These are phyloP conservation scores for Catenaria anguillulae DNA, from an alignment of 371 early-diverging fungal genomes.

Conservation along the genomic window DNA sequence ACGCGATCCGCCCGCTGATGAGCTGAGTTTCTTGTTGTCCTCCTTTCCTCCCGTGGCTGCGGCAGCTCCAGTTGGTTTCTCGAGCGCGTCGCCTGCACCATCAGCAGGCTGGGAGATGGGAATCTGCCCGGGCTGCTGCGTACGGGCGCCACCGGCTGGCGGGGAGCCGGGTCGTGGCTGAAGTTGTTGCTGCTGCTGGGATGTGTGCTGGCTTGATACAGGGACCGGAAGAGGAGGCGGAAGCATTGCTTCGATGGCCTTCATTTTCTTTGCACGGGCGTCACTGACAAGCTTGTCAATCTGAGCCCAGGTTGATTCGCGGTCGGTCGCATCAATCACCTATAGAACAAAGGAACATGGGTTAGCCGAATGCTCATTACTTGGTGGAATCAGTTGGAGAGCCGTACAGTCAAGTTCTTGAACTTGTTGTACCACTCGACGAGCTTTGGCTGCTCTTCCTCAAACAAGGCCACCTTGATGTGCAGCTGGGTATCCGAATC, in stretches of 20 bases:
- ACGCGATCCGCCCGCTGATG: too few relatives aligned
- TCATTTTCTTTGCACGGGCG: background rate
- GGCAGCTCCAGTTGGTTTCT: too few relatives aligned
- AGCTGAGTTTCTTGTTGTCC: too few relatives aligned
- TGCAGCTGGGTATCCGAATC: too few relatives aligned
- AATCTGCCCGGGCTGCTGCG: too few relatives aligned
- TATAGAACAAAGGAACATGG: too few relatives aligned
- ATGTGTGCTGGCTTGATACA: background rate
- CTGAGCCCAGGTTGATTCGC: background rate
- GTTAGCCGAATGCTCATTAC: too few relatives aligned
- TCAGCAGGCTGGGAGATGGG: too few relatives aligned
- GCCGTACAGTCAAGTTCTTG: constrained; percentile 17
- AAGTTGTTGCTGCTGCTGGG: background rate
- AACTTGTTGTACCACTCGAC: constrained; percentile 32
- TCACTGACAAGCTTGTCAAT: background rate
- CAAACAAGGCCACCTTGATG: constrained; percentile 27
- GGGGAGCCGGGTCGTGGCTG: background rate
- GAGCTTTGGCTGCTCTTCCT: constrained; percentile 28
- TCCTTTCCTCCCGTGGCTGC: too few relatives aligned
- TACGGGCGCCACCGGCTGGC: background rate
- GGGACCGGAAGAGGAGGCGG: too few relatives aligned
- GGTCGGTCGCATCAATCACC: background rate
- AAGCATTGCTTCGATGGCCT: background rate
- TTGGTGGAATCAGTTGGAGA: too few relatives aligned
- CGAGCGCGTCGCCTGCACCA: too few relatives aligned